Evolutionary conservation across 176 grass and related monocot species (phyloP).

Genomic region (Eremochloa ophiuroides): DNA sequence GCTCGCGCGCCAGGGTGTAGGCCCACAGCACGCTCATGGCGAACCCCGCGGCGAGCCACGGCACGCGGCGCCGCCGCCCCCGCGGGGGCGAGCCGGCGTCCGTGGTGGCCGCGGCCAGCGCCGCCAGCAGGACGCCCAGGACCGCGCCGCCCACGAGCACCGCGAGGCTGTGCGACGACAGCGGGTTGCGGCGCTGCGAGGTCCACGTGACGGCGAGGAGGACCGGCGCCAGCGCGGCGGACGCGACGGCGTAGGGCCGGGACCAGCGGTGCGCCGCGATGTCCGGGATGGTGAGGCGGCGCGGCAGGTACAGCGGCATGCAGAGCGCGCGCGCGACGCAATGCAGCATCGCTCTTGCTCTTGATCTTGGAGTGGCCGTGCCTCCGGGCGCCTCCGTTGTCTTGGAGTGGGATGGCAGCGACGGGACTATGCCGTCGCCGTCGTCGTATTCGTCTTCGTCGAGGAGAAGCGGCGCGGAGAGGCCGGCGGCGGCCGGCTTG

Average conservation of each 20-base stretch:
- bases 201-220: constrained; percentile 53
- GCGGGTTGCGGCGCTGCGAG: neutral
- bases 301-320: constrained; percentile 79
- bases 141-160: constrained; percentile 15
- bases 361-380: neutral
- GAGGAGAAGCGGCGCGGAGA: constrained; percentile 48
- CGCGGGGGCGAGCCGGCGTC: constrained; percentile 7
- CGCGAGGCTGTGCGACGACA: neutral
- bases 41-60: constrained; percentile 73
- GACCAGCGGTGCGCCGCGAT: constrained; percentile 62
- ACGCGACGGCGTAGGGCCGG: constrained; percentile 40
- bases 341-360: neutral
- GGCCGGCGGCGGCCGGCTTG: neutral
- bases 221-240: constrained; percentile 49
- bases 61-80: constrained; percentile 27
- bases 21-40: constrained; percentile 90
- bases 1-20: constrained; percentile 71
- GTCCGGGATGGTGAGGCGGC: constrained; percentile 80
- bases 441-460: constrained; percentile 1
- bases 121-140: constrained; percentile 26
- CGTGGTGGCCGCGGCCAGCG: constrained; percentile 32
- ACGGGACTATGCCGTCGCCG: neutral
- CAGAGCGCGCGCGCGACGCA: constrained; percentile 16
- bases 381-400: neutral
- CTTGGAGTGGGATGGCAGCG: constrained; percentile 28